Evolutionary conservation across 1,284 basidiomycete genomes (phyloP).

Genomic region (Cryptococcus sp.): DNA sequence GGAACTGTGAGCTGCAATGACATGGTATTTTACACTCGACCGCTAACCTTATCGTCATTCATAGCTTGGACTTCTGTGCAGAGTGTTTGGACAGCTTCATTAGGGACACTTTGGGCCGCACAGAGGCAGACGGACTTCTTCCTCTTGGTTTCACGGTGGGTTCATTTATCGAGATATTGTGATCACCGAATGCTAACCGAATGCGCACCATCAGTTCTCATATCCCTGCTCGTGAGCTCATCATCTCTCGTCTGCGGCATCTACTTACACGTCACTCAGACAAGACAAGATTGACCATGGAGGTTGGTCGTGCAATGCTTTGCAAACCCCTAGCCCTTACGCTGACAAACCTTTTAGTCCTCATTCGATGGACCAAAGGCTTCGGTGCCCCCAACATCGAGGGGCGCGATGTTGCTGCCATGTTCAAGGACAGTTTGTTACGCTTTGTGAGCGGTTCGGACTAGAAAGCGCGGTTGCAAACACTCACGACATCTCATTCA

Average conservation of each 20-base stretch:
- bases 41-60: background rate
- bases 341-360: constrained; percentile 52
- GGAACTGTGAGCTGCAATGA: constrained; percentile 58
- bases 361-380: constrained; percentile 99
- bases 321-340: background rate
- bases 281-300: constrained; percentile 95
- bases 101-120: constrained; percentile 61
- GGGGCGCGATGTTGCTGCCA: constrained; percentile 85
- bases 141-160: constrained; percentile 91
- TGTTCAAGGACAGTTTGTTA: constrained; percentile 82
- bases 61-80: constrained; percentile 90
- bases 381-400: constrained; percentile 92
- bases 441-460: constrained; percentile 57
- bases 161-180: constrained; percentile 13
- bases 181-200: background rate
- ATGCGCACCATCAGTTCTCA: constrained; percentile 65
- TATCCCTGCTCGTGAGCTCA: constrained; percentile 80
- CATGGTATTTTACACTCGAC: background rate
- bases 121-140: constrained; percentile 70
- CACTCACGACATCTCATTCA: constrained; percentile 10
- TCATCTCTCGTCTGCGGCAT: background rate
- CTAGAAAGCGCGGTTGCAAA: background rate
- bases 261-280: constrained; percentile 52
- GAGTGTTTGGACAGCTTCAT: constrained; percentile 90
- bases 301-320: constrained; percentile 24